phyloP scores from a whole-genome alignment of 129 eudicot species.

The Erigeron canadensis region DNA sequence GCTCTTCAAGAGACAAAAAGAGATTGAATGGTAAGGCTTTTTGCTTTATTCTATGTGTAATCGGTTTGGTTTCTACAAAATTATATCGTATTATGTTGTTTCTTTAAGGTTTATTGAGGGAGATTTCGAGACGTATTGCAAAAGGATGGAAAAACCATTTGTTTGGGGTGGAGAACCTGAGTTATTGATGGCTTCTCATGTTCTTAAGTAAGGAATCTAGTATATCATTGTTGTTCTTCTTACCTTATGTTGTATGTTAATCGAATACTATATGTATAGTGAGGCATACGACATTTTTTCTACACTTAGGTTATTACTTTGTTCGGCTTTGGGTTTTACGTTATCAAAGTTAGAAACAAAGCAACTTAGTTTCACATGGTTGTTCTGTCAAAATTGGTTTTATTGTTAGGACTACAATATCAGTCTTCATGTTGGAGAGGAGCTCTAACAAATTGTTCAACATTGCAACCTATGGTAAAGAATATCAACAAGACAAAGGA shows the following conservation, averaged over 20 bases:
- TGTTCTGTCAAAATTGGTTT: not conserved
- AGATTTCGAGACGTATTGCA: slow-evolving; percentile 70
- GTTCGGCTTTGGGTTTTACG: not conserved
- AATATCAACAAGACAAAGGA: slow-evolving; percentile 50
- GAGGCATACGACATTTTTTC: not conserved
- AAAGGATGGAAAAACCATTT: slow-evolving; percentile 61
- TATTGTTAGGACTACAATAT: slow-evolving; percentile 56
- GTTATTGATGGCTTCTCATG: slow-evolving; percentile 78
- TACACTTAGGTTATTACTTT: not conserved
- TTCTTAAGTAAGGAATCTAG: slow-evolving; percentile 62
- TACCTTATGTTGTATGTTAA: too few species aligned
- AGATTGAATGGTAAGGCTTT: slow-evolving; percentile 61
- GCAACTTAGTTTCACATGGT: not conserved
- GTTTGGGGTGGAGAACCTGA: slow-evolving; percentile 99
- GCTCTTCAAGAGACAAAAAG: slow-evolving; percentile 73
- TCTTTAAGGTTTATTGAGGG: slow-evolving; percentile 68
- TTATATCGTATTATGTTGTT: not conserved
- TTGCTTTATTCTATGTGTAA: not conserved
- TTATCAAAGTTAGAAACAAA: slow-evolving; percentile 6
- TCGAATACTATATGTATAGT: not conserved
- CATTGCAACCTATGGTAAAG: slow-evolving; percentile 81
- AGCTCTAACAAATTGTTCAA: slow-evolving; percentile 45
- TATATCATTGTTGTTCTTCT: not conserved
- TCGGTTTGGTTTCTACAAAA: not conserved
- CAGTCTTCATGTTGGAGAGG: slow-evolving; percentile 66